Evolutionary conservation across 306 rosid genomes (phyloP), one percentile per base, ranked within the genome.

Genomic region (Nissolia schottii): DNA sequence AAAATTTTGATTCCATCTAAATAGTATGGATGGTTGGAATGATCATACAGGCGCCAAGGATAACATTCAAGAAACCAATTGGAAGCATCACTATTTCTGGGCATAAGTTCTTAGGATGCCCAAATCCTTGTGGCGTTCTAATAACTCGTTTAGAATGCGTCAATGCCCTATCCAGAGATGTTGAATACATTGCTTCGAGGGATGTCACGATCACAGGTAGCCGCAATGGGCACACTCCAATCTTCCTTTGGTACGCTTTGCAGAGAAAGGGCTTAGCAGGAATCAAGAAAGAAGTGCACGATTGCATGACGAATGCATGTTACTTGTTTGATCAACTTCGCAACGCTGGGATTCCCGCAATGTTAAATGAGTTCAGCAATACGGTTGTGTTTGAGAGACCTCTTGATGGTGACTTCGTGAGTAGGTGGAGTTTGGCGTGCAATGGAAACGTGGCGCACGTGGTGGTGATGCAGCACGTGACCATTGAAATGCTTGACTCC

Each of bases 181-280:
- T 90, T 2, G 92, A 85, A 67, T 82, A 81, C 73, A 88, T 90
- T 27, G 91, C 86, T 37, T 90, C 96, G 7, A 86, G 87, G 55
- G 96, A 90, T 54, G 83, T 83, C 37, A 90, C 96, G 15, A 90
- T 90, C 71, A 86, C 87, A 85, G 91, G 93, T 16, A 90, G 96
- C 55, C 83, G 92, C 40, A 57, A 83, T 14, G 96, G 93, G 29
- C 90, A 86, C 64, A 88, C 91, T 15, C 87, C 93, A 5, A 88
- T 90, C 56, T 90, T 88, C 79, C 77, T 90, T 2, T 88, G 96
- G 91, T 90, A 84, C 55, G 84, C 88, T 48, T 85, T 90, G 6
- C 76, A 81, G 84, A 76, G 23, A 59, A 90, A 77, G 66, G 91
- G 96, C 20, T 77, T 86, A 73, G 62, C 34, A 20, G 96, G 92